These are phyloP conservation scores for Diaporthe caulivora DNA, from an alignment of 2,329 filamentous ascomycete genomes.

Conservation along the genomic window DNA sequence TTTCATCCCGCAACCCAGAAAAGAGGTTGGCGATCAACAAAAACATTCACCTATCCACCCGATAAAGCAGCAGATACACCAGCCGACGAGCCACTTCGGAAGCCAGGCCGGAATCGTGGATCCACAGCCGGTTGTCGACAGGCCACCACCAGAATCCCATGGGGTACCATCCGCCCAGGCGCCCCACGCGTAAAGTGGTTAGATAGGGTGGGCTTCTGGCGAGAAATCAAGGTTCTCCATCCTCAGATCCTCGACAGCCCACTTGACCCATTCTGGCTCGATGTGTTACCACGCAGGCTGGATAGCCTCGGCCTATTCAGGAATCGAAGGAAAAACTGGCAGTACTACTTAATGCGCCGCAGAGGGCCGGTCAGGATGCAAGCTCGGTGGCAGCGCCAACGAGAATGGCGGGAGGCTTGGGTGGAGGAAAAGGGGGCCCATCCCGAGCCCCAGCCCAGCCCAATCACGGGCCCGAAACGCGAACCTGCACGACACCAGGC, in stretches of 20 bases:
- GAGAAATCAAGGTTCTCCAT: conserved; percentile 34
- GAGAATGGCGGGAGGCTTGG: conserved; percentile 28
- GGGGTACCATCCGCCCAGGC: conserved; percentile 19
- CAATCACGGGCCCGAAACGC: conserved; percentile 37
- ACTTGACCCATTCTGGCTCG: conserved; percentile 30
- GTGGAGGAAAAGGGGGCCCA: conserved; percentile 4
- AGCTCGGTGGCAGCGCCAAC: conserved; percentile 10
- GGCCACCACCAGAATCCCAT: conserved; percentile 28
- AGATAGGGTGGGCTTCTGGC: conserved; percentile 15
- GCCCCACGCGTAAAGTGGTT: conserved; percentile 37
- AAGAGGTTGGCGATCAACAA: conserved; percentile 11
- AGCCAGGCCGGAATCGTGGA: conserved; percentile 27
- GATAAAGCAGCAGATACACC: not conserved
- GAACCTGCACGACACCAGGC: conserved; percentile 32
- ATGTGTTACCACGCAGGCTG: conserved; percentile 3
- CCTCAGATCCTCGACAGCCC: conserved; percentile 25
- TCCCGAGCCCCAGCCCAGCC: not conserved
- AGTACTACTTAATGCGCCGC: conserved; percentile 1
- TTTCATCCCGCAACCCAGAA: conserved; percentile 19
- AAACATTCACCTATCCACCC: not conserved
- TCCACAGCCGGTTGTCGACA: conserved; percentile 23
- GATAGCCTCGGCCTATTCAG: conserved; percentile 8
- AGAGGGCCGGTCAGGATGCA: conserved; percentile 18
- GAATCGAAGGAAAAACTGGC: not conserved
- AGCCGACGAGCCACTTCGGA: conserved; percentile 14